Conservation (phyloP, 441 rosid genomes). For the Cnidoscolus chayamansa region DNA sequence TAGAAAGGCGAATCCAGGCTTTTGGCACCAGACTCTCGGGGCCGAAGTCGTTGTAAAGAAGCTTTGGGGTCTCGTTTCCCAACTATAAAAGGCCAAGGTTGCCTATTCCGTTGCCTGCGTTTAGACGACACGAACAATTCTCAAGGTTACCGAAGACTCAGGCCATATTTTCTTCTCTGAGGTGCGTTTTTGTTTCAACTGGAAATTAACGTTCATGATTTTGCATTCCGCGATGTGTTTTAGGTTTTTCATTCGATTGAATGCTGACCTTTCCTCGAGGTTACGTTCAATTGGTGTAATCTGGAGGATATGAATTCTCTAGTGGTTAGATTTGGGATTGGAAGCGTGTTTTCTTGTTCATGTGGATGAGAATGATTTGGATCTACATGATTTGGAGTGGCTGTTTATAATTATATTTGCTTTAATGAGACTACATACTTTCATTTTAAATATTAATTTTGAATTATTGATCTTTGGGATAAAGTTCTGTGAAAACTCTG, state of each 20-base stretch:
- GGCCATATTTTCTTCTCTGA: background rate
- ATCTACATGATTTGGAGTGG: background rate
- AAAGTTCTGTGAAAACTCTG: no score
- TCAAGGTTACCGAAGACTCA: background rate
- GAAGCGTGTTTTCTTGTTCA: background rate
- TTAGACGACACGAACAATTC: background rate
- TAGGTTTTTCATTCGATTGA: no score
- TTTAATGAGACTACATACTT: background rate
- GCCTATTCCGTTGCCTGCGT: background rate
- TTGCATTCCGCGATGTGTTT: background rate
- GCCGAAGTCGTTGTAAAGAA: background rate
- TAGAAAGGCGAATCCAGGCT: slow-evolving; percentile 11
- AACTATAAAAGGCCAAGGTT: background rate
- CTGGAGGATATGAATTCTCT: background rate
- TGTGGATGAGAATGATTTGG: background rate
- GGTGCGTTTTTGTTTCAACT: background rate
- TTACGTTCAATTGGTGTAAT: background rate
- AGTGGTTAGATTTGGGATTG: background rate
- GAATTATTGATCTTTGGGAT: background rate
- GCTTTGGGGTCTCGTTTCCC: background rate
- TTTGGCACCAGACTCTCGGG: background rate
- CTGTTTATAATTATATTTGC: background rate
- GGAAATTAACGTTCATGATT: background rate
- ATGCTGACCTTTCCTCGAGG: no score
- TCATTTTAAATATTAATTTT: background rate